Base-by-base conservation (phyloP, 345 rosid species). In the Populus pruinosa region DNA sequence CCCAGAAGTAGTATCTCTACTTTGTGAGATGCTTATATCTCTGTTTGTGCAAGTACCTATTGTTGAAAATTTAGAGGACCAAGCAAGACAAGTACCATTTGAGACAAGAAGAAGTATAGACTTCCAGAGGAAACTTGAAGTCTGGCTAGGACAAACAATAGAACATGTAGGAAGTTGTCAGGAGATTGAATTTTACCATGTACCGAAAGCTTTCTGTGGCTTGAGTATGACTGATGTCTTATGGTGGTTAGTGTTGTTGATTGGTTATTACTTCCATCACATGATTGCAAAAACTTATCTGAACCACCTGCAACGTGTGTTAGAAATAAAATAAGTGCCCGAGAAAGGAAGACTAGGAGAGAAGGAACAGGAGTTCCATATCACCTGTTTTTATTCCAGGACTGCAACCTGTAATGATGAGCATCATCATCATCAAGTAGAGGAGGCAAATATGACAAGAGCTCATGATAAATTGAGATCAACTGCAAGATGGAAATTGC, bases 11-110 rank as follows among this genome's bases (percentile, higher is more conserved):
- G 83, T 72, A 76, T 82, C 88, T 74, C 67, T 75, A 76, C 92
- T 89, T 38, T 89, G 89, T 36, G 85, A 87, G 41, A 89, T 89
- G 85, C 90, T 89, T 79, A 86, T 80, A 71, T 87, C 89, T 43
- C 82, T 83, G 71, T 75, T 75, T 11, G 70, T 81, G 82, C 92
- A 87, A 69, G 73, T 50, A 50, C 89, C 90, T 81, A 77, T 29
- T n/a, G 12, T 21, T 62, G 67, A 43, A 12, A 20, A 64, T 14
- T 68, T 49, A 27, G 50, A 36, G 8, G 0, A 23, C 62, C 47
- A 6, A 17, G 39, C 14, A n/a, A 13, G 18, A 29, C 38, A 23
- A 44, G 23, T 72, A 5, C 38, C 27, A 27, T 64, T 6, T 29
- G 10, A 41, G 50, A 55, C 61, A 36, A 74, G 43, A 23, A 72